Evolutionary conservation across 1,284 basidiomycete species (phyloP).

Genomic region (Tilletia horrida): DNA sequence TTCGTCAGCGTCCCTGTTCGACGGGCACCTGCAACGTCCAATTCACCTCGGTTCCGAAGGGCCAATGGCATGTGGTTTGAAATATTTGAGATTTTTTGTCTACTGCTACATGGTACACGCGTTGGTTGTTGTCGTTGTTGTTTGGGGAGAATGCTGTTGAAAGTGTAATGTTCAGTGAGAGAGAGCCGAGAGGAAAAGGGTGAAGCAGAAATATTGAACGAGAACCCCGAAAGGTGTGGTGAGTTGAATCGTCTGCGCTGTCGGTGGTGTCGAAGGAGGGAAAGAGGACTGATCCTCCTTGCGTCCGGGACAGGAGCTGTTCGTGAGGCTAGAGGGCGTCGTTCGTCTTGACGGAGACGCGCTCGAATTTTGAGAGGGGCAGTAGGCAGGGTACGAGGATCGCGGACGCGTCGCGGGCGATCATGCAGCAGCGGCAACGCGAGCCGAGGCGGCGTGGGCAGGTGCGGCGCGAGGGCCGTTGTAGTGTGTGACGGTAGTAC

Average conservation of each 20-base stretch:
- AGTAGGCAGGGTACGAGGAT: not conserved
- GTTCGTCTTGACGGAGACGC: not conserved
- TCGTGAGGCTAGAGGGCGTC: too few species aligned
- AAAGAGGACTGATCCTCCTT: too few species aligned
- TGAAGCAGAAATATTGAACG: not conserved
- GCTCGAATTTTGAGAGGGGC: not conserved
- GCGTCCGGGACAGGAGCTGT: too few species aligned
- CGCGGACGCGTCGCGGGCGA: not conserved
- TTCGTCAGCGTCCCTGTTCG: too few species aligned
- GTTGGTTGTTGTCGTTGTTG: not conserved
- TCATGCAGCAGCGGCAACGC: not conserved
- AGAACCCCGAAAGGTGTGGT: not conserved
- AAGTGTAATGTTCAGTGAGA: not conserved
- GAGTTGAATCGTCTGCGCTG: conserved; percentile 3
- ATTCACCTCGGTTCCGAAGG: too few species aligned
- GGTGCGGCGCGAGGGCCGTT: conserved; percentile 22
- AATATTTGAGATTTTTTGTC: too few species aligned
- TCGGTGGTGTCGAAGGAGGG: too few species aligned
- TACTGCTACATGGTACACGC: not conserved
- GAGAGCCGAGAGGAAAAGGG: not conserved
- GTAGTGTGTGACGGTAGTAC: conserved; percentile 42
- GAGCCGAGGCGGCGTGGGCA: not conserved
- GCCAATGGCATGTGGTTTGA: too few species aligned
- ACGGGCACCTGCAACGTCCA: too few species aligned
- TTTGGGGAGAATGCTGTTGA: not conserved